Percentiles rank a stretch among this genome's conserved stretches.
These are phyloP conservation scores for Penicillium silybi DNA, from an alignment of 495 filamentous ascomycete species.

Conservation along the genomic window DNA sequence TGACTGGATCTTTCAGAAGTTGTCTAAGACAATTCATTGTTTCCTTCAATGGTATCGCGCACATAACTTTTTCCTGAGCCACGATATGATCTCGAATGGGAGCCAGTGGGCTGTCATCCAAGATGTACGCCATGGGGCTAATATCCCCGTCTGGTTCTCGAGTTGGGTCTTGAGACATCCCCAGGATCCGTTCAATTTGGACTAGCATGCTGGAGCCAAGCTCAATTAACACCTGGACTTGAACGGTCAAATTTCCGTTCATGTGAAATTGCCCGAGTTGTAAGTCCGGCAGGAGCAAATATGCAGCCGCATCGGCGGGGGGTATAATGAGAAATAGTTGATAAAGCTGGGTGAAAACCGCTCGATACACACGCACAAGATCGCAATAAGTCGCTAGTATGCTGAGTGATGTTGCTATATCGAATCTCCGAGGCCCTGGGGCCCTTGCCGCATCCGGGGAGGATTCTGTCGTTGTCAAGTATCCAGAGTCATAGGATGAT, in stretches of 20 bases:
- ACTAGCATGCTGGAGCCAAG: slow-evolving; percentile 12
- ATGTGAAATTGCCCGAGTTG: slow-evolving; percentile 11
- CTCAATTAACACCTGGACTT: slow-evolving; percentile 15
- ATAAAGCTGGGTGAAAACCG: slow-evolving; percentile 17
- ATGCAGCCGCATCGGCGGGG: slow-evolving; percentile 7
- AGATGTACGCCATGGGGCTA: background rate
- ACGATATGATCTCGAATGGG: slow-evolving; percentile 14
- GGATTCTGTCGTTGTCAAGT: slow-evolving; percentile 1
- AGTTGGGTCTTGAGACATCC: background rate
- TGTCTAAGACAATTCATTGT: slow-evolving; percentile 14
- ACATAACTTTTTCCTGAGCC: slow-evolving; percentile 6
- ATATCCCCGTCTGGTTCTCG: background rate
- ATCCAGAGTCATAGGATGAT: slow-evolving; percentile 12
- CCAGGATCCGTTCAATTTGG: slow-evolving; percentile 13
- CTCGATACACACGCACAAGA: slow-evolving; percentile 14
- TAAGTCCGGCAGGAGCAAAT: slow-evolving; percentile 12
- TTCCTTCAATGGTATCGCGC: slow-evolving; percentile 14
- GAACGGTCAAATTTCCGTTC: slow-evolving; percentile 8
- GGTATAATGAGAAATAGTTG: slow-evolving; percentile 16
- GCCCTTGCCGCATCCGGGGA: background rate
- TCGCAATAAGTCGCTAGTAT: slow-evolving; percentile 17
- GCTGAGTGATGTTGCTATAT: slow-evolving; percentile 7
- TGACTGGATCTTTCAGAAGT: slow-evolving; percentile 7
- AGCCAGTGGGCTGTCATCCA: background rate
- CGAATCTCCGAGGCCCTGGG: background rate